Conservation (phyloP, 2,329 filamentous ascomycete genomes). For the Cadophora malorum region DNA sequence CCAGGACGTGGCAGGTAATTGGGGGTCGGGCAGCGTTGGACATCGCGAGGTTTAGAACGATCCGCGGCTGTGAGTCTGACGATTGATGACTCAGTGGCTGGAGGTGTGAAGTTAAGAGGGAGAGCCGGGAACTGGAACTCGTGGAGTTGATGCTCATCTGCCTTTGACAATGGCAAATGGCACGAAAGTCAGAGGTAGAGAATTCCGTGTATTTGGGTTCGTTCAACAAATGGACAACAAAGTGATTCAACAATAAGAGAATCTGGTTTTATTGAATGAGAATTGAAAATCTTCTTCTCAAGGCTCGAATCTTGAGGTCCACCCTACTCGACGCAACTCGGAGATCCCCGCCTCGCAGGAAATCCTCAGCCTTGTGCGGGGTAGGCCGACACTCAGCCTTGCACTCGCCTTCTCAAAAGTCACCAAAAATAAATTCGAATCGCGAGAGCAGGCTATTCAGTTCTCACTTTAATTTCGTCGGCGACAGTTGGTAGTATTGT, state of each 20-base stretch:
- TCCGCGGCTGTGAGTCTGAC: too few relatives aligned
- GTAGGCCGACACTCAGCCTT: neutral
- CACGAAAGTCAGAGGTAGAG: too few relatives aligned
- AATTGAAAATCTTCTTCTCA: neutral
- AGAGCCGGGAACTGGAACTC: neutral
- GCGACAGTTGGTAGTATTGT: too few relatives aligned
- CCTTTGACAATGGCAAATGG: too few relatives aligned
- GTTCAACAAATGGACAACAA: too few relatives aligned
- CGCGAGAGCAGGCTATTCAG: too few relatives aligned
- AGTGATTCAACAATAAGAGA: neutral
- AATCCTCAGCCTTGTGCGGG: conserved; percentile 26
- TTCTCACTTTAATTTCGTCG: too few relatives aligned
- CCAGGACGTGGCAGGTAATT: conserved; percentile 88
- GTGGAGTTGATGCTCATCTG: neutral
- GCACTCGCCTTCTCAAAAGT: neutral
- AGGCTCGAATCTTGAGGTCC: neutral
- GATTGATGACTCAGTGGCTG: neutral
- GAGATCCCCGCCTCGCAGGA: conserved; percentile 32
- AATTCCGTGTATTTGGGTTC: too few relatives aligned
- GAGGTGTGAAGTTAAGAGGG: neutral
- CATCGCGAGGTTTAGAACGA: too few relatives aligned
- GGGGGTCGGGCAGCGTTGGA: conserved; percentile 51
- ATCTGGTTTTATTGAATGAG: neutral
- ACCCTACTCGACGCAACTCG: conserved; percentile 28
- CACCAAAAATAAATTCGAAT: neutral